A percentile compares a stretch with the other conserved stretches of the same genome.
Evolutionary conservation across 164 flowering plant genomes (phyloP).

Genomic region (Stephania yunnanensis): DNA sequence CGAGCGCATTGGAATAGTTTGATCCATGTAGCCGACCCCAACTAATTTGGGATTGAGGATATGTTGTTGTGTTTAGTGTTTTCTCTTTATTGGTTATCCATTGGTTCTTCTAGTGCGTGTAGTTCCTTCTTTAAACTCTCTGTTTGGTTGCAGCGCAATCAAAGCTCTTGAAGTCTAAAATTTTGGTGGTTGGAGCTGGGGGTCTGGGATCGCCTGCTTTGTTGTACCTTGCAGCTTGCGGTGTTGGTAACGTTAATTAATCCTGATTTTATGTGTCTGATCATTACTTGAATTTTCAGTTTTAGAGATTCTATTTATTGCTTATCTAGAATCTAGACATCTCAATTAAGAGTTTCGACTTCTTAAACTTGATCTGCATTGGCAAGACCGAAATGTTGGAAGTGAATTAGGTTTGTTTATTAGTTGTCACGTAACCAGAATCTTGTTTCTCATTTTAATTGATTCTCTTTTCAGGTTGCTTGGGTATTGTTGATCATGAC

Average conservation of each 20-base stretch:
- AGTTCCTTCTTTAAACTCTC: neutral
- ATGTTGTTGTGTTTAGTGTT: no score
- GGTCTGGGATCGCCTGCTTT: conserved; percentile 95
- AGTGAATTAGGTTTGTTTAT: neutral
- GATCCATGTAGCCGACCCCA: no score
- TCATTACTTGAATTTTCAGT: neutral
- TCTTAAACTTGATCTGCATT: neutral
- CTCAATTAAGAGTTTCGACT: neutral
- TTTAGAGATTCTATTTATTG: neutral
- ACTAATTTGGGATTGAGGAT: no score
- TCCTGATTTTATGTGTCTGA: neutral
- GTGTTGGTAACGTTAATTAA: conserved; percentile 48
- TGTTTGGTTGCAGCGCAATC: conserved; percentile 47
- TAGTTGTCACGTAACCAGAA: neutral
- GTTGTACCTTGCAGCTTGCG: conserved; percentile 90
- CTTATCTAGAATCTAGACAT: neutral
- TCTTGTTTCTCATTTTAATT: neutral
- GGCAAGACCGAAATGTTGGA: neutral
- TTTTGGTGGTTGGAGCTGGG: conserved; percentile 94
- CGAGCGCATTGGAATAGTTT: no score
- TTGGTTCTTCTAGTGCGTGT: neutral
- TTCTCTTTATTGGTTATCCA: neutral
- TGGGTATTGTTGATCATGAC: conserved; percentile 93
- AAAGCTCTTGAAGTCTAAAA: conserved; percentile 71
- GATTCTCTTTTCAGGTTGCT: conserved; percentile 39